A percentile compares a stretch with the other conserved stretches of the same genome.
These are phyloP conservation scores for Daldinia concentrica DNA, from an alignment of 495 filamentous ascomycete species.

Conservation along the genomic window DNA sequence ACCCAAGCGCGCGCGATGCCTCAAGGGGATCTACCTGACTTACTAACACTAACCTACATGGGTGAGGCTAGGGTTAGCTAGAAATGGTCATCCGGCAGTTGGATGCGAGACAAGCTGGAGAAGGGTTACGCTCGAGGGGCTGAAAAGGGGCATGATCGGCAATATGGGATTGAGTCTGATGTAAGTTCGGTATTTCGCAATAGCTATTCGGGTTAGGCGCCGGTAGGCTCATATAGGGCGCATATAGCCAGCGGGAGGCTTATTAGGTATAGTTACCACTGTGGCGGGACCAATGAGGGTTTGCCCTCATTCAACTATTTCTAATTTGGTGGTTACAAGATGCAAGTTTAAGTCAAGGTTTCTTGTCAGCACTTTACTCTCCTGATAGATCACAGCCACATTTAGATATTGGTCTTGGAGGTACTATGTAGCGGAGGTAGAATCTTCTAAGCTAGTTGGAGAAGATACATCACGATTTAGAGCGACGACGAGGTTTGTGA, in stretches of 20 bases:
- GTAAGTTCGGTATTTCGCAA: conserved; percentile 38
- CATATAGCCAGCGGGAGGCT: conserved; percentile 26
- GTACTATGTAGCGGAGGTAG: background rate
- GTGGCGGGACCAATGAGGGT: conserved; percentile 39
- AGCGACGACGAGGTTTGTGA: conserved; percentile 2
- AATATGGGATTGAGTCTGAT: conserved; percentile 19
- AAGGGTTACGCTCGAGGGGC: conserved; percentile 23
- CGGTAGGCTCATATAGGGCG: conserved; percentile 22
- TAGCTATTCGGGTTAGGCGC: conserved; percentile 30
- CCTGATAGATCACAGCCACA: conserved; percentile 13
- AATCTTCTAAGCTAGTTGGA: background rate
- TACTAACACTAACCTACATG: background rate
- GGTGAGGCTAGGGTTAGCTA: background rate
- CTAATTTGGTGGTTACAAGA: conserved; percentile 5
- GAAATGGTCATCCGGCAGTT: conserved; percentile 32
- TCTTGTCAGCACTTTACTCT: conserved; percentile 35
- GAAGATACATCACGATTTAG: background rate
- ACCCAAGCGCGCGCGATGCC: background rate
- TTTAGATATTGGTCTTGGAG: background rate
- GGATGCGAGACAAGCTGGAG: conserved; percentile 36
- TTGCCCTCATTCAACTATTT: background rate
- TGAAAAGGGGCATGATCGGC: conserved; percentile 34
- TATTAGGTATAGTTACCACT: conserved; percentile 29
- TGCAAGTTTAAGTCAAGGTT: conserved; percentile 24
- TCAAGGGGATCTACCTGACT: background rate